phyloP scores from a whole-genome alignment of 1,284 basidiomycete genomes.

The Fomitopsis betulina region DNA sequence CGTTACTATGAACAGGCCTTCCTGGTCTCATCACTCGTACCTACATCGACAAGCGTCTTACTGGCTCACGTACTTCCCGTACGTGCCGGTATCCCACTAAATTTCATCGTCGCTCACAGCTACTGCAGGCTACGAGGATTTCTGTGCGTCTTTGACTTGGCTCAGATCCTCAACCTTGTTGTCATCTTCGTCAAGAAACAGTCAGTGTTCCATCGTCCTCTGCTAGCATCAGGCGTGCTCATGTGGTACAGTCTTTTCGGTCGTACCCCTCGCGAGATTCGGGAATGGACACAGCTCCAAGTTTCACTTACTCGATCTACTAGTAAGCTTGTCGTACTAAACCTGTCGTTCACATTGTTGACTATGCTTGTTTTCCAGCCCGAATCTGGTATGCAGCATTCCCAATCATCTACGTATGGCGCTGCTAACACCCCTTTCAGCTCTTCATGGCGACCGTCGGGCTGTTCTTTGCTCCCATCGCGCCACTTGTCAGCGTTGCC shows the following conservation, averaged over 20 bases:
- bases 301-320: slow-evolving; percentile 89
- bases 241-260: slow-evolving; percentile 67
- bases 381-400: slow-evolving; percentile 52
- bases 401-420: neutral
- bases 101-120: neutral
- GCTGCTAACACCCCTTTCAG: slow-evolving; percentile 27
- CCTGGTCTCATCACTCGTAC: slow-evolving; percentile 73
- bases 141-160: slow-evolving; percentile 90
- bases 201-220: slow-evolving; percentile 26
- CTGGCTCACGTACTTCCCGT: slow-evolving; percentile 95
- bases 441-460: slow-evolving; percentile 87
- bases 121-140: slow-evolving; percentile 79
- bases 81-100: slow-evolving; percentile 23
- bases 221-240: neutral
- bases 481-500: slow-evolving; percentile 80
- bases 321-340: slow-evolving; percentile 51
- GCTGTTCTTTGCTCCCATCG: slow-evolving; percentile 87
- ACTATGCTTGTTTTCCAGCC: slow-evolving; percentile 33
- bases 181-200: slow-evolving; percentile 83
- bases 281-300: slow-evolving; percentile 94
- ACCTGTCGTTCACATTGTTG: neutral
- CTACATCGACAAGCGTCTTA: slow-evolving; percentile 85
- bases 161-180: slow-evolving; percentile 89
- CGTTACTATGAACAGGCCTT: slow-evolving; percentile 41
- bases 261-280: slow-evolving; percentile 94